Evolutionary conservation across 192 early-diverging fungal genomes (phyloP), one percentile per base, ranked within the genome.

Genomic region (Diversispora eburnea): DNA sequence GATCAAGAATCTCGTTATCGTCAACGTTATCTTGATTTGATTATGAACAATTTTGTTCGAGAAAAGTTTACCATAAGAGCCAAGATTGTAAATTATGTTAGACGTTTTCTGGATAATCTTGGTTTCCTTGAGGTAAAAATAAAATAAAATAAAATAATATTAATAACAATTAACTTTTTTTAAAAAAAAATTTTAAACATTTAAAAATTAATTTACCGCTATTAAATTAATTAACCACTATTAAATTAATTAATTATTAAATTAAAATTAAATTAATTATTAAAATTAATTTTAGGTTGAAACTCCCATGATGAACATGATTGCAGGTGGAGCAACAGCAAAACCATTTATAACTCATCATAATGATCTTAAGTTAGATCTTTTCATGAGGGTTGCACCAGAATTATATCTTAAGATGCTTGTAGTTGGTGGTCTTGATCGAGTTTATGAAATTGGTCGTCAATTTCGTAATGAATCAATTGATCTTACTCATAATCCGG

Each of bases 291-390:
- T 3, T 49, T 67, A 67, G 65, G 97, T 99, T 61, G 98, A 99
- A 80, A 99, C 98, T n/a, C 98, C 98, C 46, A 98, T 98, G 95
- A 98, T 99, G 95, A 97, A 96, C 88, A 92, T 93, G 92, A 95
- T 98, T 85, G 92, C 93, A 13, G 92, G 92, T 78, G 96, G 98
- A 69, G 96, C 98, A 60, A 97, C 96, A n/a, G 98, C 98, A 75
- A 97, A 96, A 86, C 98, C 98, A 22, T 99, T 99, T 81, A 82
- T 96, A 74, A 99, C 98, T 45, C 96, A 98, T 81, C 98, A 99
- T 90, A 99, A 99, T 83, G 96, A 99, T 78, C 89, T 99, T 62
- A 98, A 98, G 85, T 87, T 97, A 67, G 96, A 99, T 75, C 86
- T 99, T 78, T 98, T 95, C 79, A 97, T 99, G 95, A 94, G 98